phyloP scores from a whole-genome alignment of 2,329 filamentous ascomycete species.

The Dothideomycetes sp. region DNA sequence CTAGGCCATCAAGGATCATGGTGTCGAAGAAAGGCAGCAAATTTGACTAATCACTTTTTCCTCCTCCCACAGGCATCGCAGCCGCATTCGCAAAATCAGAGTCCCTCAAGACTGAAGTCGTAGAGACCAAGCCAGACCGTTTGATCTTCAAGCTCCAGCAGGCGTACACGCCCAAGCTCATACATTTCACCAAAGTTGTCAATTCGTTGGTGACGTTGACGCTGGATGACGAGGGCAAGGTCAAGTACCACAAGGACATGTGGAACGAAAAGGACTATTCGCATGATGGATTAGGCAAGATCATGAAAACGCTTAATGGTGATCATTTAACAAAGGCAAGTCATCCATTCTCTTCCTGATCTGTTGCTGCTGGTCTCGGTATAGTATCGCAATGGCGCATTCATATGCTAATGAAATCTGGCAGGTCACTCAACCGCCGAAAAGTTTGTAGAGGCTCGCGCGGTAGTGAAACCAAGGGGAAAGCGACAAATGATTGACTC shows the following conservation, averaged over 20 bases:
- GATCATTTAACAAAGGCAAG: slow-evolving; percentile 28
- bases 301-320: slow-evolving; percentile 40
- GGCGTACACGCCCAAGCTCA: slow-evolving; percentile 32
- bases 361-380: background rate
- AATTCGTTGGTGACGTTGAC: slow-evolving; percentile 30
- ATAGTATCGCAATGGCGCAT: background rate
- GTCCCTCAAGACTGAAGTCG: slow-evolving; percentile 32
- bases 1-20: no score
- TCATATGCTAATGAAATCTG: background rate
- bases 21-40: no score
- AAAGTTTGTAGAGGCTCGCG: slow-evolving; percentile 3
- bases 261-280: slow-evolving; percentile 40
- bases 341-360: background rate
- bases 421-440: slow-evolving; percentile 10
- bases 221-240: slow-evolving; percentile 28
- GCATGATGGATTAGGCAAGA: slow-evolving; percentile 34
- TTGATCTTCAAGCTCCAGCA: slow-evolving; percentile 39
- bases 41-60: no score
- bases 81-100: slow-evolving; percentile 28
- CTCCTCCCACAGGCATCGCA: slow-evolving; percentile 28
- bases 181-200: slow-evolving; percentile 26
- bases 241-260: slow-evolving; percentile 39
- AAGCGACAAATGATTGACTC: no score
- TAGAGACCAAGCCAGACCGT: slow-evolving; percentile 25
- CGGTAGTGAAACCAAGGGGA: no score